A percentile compares a stretch with the other conserved stretches of the same genome.
Evolutionary conservation across 805 yeast genomes (phyloP).

Genomic region (Diddensiella transvaalensis): DNA sequence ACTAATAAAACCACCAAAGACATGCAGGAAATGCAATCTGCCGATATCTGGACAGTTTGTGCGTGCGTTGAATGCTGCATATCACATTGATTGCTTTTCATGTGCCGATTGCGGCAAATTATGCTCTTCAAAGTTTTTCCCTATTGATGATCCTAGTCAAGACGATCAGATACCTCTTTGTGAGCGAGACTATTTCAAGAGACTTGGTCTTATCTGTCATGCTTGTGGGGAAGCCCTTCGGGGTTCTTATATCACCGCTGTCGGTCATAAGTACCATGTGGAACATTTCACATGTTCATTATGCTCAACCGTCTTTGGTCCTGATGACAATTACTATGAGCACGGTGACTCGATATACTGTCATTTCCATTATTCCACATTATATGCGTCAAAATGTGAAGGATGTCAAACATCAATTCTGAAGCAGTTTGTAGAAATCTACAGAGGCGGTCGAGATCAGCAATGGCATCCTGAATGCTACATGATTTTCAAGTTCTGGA

Average conservation of each 20-base stretch:
- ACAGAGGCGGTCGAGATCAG: conserved; percentile 84
- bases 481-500: conserved; percentile 97
- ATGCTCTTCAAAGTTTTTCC: conserved; percentile 86
- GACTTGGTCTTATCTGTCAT: conserved; percentile 79
- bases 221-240: conserved; percentile 82
- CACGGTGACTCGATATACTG: conserved; percentile 80
- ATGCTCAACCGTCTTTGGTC: conserved; percentile 81
- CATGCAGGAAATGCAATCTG: conserved; percentile 51
- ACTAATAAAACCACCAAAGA: conserved; percentile 15
- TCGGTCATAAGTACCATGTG: conserved; percentile 86
- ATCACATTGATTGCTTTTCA: conserved; percentile 82
- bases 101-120: conserved; percentile 80
- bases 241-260: conserved; percentile 91
- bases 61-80: conserved; percentile 74
- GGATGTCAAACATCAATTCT: conserved; percentile 90
- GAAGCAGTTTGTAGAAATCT: conserved; percentile 90
- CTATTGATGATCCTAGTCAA: conserved; percentile 48
- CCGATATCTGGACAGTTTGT: conserved; percentile 73
- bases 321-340: conserved; percentile 89
- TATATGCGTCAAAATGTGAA: conserved; percentile 84
- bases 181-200: conserved; percentile 86
- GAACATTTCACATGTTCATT: conserved; percentile 92
- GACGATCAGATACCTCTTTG: conserved; percentile 61
- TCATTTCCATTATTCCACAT: conserved; percentile 85
- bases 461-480: conserved; percentile 99